Conservation (phyloP, 805 yeast species). For the Nakazawaea siamensis region DNA sequence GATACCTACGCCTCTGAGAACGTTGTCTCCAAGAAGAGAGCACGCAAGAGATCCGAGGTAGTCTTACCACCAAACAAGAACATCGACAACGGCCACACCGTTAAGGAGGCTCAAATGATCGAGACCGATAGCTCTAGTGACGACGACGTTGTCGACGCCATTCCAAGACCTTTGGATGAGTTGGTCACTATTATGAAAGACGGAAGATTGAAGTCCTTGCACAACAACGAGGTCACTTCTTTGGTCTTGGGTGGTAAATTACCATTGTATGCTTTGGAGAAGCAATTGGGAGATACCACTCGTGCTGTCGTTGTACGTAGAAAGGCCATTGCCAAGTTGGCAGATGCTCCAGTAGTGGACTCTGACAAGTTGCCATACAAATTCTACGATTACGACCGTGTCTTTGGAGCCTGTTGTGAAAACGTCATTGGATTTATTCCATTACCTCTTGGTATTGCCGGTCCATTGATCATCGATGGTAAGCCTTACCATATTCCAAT, state of each 20-base stretch:
- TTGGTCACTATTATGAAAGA: slow-evolving; percentile 53
- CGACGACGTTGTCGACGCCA: slow-evolving; percentile 14
- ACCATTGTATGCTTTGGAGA: slow-evolving; percentile 91
- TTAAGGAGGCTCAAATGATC: slow-evolving; percentile 26
- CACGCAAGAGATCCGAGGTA: slow-evolving; percentile 1
- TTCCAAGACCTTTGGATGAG: slow-evolving; percentile 53
- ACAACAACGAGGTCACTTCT: slow-evolving; percentile 64
- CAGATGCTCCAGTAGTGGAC: slow-evolving; percentile 74
- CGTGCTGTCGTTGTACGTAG: slow-evolving; percentile 95
- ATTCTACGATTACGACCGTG: slow-evolving; percentile 88
- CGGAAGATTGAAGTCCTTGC: slow-evolving; percentile 61
- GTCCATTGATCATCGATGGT: slow-evolving; percentile 90
- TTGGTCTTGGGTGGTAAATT: slow-evolving; percentile 70
- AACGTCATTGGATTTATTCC: slow-evolving; percentile 97
- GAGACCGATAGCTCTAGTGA: slow-evolving; percentile 22
- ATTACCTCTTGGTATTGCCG: slow-evolving; percentile 95
- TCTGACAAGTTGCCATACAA: slow-evolving; percentile 68
- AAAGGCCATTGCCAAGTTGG: slow-evolving; percentile 76
- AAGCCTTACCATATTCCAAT: slow-evolving; percentile 86
- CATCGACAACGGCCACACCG: slow-evolving; percentile 4
- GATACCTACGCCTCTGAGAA: slow-evolving; percentile 1
- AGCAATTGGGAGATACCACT: slow-evolving; percentile 77
- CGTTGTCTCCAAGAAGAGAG: not conserved
- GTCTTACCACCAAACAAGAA: slow-evolving; percentile 5
- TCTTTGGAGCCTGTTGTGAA: slow-evolving; percentile 98